Evolutionary conservation across 2,329 filamentous ascomycete genomes (phyloP).

Genomic region (Exophiala sp.): DNA sequence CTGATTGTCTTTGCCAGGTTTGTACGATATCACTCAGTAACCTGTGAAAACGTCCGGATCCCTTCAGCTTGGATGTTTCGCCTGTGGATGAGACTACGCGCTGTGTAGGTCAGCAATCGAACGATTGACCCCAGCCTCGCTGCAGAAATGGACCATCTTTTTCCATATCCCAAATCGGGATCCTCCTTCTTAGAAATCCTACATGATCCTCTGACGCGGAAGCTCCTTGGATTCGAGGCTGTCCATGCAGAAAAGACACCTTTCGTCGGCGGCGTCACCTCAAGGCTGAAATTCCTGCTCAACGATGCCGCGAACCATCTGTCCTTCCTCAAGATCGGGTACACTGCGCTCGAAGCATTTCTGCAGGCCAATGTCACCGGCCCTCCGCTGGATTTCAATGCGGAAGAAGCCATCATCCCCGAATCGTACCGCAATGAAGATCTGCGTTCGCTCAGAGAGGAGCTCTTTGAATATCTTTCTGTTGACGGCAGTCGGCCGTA

Average conservation of each 20-base stretch:
- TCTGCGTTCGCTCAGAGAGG: slow-evolving; percentile 45
- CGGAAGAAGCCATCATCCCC: slow-evolving; percentile 48
- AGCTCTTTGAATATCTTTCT: slow-evolving; percentile 63
- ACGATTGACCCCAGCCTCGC: too few species aligned
- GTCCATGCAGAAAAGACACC: slow-evolving; percentile 31
- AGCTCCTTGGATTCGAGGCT: slow-evolving; percentile 36
- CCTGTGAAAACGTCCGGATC: neutral
- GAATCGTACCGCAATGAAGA: slow-evolving; percentile 37
- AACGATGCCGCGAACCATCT: slow-evolving; percentile 34
- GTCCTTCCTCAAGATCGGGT: slow-evolving; percentile 51
- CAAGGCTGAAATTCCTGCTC: slow-evolving; percentile 37
- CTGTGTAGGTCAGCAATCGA: too few species aligned
- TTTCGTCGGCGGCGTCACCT: slow-evolving; percentile 33
- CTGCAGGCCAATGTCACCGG: slow-evolving; percentile 84
- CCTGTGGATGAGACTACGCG: too few species aligned
- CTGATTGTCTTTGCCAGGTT: neutral
- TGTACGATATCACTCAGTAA: neutral
- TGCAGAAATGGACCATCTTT: slow-evolving; percentile 25
- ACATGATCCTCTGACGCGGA: slow-evolving; percentile 34
- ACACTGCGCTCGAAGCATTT: slow-evolving; percentile 70
- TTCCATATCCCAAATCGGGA: slow-evolving; percentile 28
- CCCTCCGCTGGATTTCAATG: slow-evolving; percentile 61
- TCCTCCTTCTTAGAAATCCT: slow-evolving; percentile 28
- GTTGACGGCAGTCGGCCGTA: slow-evolving; percentile 85
- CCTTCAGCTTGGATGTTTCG: neutral